phyloP scores from a whole-genome alignment of 805 yeast species.

The Kodamaea neixiangensis region DNA sequence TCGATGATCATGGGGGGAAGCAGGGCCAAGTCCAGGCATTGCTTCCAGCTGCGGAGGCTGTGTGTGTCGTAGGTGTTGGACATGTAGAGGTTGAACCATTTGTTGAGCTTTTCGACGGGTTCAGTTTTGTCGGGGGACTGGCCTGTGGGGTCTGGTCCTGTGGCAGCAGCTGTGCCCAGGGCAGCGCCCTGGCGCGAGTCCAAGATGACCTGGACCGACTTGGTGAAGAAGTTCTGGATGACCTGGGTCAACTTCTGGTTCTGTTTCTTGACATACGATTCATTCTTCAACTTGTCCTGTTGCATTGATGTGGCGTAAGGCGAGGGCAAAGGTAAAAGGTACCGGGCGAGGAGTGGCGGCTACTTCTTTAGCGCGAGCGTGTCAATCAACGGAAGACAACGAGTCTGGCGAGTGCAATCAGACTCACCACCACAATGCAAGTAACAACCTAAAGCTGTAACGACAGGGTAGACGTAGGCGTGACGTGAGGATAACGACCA shows the following conservation, averaged over 20 bases:
- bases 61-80: conserved; percentile 30
- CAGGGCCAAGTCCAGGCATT: conserved; percentile 39
- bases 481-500: not conserved
- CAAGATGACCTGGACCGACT: conserved; percentile 58
- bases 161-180: not conserved
- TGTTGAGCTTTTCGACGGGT: conserved; percentile 40
- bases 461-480: not conserved
- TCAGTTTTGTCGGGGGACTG: conserved; percentile 9
- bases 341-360: too few species aligned
- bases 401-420: too few species aligned
- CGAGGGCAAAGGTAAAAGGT: not conserved
- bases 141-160: not conserved
- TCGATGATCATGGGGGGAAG: conserved; percentile 86
- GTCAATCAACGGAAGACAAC: too few species aligned
- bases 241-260: conserved; percentile 43
- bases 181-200: conserved; percentile 37
- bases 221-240: conserved; percentile 63
- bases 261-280: conserved; percentile 19
- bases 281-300: conserved; percentile 10
- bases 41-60: conserved; percentile 64
- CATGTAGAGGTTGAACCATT: conserved; percentile 65
- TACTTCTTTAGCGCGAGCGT: too few species aligned
- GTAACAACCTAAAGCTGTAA: too few species aligned
- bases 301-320: not conserved
- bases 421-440: too few species aligned